Evolutionary conservation across 1,139 yeast genomes (phyloP).

Genomic region (Candida neerlandica): DNA sequence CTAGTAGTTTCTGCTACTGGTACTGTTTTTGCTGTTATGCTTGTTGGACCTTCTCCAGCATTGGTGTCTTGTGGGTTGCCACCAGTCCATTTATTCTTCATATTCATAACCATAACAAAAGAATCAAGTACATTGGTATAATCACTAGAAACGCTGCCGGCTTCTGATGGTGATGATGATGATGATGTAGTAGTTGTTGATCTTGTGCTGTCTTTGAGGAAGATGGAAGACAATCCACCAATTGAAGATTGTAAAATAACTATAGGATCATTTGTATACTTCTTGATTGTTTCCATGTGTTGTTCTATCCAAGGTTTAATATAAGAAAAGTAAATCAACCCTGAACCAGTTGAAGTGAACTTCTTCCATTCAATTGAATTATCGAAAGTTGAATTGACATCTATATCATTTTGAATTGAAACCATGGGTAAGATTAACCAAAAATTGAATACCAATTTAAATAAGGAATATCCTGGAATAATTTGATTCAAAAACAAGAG

Average conservation of each 20-base stretch:
- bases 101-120: conserved; percentile 20
- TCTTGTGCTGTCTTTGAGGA: not conserved
- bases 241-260: not conserved
- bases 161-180: not conserved
- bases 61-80: not conserved
- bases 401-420: conserved; percentile 10
- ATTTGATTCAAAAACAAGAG: conserved; percentile 34
- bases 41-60: not conserved
- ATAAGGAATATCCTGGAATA: conserved; percentile 52
- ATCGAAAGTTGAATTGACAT: conserved; percentile 15
- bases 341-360: conserved; percentile 40
- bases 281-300: conserved; percentile 13
- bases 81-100: conserved; percentile 17
- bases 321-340: conserved; percentile 34
- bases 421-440: conserved; percentile 59
- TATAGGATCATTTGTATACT: conserved; percentile 15
- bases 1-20: not conserved
- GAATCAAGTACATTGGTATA: conserved; percentile 15
- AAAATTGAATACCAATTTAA: conserved; percentile 41
- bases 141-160: conserved; percentile 4
- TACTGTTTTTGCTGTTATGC: not conserved
- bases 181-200: not conserved
- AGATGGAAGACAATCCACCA: conserved; percentile 5
- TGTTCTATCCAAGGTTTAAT: conserved; percentile 39
- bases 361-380: conserved; percentile 26